phyloP scores from a whole-genome alignment of 257 asterid genomes.

The Fraxinus quadrangulata region DNA sequence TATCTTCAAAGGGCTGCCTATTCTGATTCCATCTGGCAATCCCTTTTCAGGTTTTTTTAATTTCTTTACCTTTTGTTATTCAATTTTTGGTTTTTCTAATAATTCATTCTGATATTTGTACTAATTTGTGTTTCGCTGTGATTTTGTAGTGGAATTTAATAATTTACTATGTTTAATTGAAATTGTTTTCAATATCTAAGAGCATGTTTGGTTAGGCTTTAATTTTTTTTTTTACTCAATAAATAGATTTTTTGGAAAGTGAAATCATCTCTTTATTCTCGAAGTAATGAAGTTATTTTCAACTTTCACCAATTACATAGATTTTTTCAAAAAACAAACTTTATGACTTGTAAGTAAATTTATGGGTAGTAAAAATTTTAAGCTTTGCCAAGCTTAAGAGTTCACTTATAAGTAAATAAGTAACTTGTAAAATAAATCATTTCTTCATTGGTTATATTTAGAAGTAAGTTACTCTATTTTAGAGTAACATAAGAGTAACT shows the following conservation, averaged over 20 bases:
- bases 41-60: slow-evolving; percentile 55
- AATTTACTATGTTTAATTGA: neutral
- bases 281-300: too few species aligned
- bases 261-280: too few species aligned
- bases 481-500: neutral
- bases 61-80: neutral
- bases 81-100: neutral
- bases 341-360: neutral
- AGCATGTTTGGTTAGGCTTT: neutral
- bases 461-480: neutral
- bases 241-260: too few species aligned
- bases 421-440: neutral
- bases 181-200: neutral
- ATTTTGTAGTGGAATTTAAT: neutral
- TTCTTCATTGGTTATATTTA: neutral
- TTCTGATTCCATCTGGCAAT: slow-evolving; percentile 72
- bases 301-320: neutral
- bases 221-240: too few species aligned
- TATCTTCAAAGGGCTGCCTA: slow-evolving; percentile 55
- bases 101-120: neutral
- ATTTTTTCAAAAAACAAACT: too few species aligned
- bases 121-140: neutral
- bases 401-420: neutral
- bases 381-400: neutral
- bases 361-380: neutral